Evolutionary conservation across 108 stramenopile species (phyloP), one percentile per base, ranked within the genome.

Genomic region (Cyclotella sp.): DNA sequence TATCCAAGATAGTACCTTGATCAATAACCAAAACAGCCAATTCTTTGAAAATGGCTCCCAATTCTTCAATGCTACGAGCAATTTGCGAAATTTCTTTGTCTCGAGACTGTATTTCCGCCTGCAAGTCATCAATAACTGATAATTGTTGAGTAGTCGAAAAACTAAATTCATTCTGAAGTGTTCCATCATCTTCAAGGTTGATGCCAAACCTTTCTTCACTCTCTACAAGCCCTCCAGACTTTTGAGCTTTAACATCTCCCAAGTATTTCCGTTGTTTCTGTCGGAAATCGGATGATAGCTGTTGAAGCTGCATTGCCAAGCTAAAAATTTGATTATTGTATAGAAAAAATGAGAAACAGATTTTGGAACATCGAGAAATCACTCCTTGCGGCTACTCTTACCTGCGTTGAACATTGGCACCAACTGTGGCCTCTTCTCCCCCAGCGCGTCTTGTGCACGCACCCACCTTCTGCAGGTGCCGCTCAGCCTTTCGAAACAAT

Each of bases 1-100:
- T 93, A 88, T 99, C 99, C 22, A 99, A 86, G 40, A 99, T 97
- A 0, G 99, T 99, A 1, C 99, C 99, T 76, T 99, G 99, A 82
- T 99, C 99, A 82, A 99, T 99, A 21, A 99, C 99, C 69, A 99
- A 79, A 0, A 99, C 98, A 0, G 98, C 98, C 41, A 99, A 84
- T 83, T 99, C 99, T 74, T 99, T 99, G 84, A 99, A 99, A 44
- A 99, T 98, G 3, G 90, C 68, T 9, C 97, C 95, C 26, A 99
- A 79, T 76, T 99, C 99, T 71, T 99, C 97, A 67, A 99, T 99
- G 30, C 90, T 93, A 59, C 93, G 89, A 2, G 98, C 98, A 77
- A 99, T 99, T 63, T 97, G 85, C 63, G 93, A 86, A 86, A 98
- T 87, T 78, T 97, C 93, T 63, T 93, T 88, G 70, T 96, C 97